These are phyloP conservation scores for Arthromyces matolae DNA, from an alignment of 768 basidiomycete genomes.

Conservation along the genomic window DNA sequence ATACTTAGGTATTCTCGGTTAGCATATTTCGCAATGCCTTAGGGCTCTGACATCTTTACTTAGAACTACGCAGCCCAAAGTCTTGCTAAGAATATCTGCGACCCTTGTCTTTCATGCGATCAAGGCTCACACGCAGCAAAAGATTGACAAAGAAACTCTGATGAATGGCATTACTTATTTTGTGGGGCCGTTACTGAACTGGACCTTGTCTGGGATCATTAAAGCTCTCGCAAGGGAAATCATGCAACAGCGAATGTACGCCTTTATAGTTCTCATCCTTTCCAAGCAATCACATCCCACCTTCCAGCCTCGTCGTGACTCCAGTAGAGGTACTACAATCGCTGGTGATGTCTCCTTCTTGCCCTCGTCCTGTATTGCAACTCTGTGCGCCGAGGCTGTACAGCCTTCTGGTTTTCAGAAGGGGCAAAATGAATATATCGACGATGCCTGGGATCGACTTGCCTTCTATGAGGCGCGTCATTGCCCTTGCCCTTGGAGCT, in stretches of 20 bases:
- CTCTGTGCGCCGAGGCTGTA: constrained; percentile 58
- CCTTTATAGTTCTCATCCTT: background rate
- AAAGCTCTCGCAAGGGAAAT: constrained; percentile 61
- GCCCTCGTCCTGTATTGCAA: constrained; percentile 62
- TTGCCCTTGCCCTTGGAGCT: constrained; percentile 35
- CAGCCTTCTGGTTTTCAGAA: constrained; percentile 37
- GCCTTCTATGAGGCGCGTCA: constrained; percentile 34
- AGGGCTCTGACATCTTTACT: background rate
- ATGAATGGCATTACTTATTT: constrained; percentile 79
- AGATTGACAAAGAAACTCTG: constrained; percentile 65
- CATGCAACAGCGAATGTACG: constrained; percentile 51
- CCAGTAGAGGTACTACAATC: constrained; percentile 67
- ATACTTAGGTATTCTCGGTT: constrained; percentile 51
- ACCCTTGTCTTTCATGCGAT: constrained; percentile 67
- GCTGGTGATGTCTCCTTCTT: constrained; percentile 58
- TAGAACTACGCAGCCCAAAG: constrained; percentile 70
- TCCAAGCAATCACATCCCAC: background rate
- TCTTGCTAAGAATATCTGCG: constrained; percentile 62
- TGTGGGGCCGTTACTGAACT: constrained; percentile 65
- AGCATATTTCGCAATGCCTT: background rate
- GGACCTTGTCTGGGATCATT: constrained; percentile 77
- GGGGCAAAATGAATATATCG: constrained; percentile 22
- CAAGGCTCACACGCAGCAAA: constrained; percentile 38
- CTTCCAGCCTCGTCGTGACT: constrained; percentile 27
- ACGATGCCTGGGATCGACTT: constrained; percentile 22